Evolutionary conservation across 1,284 basidiomycete species (phyloP).

Genomic region (Tilletia caries): DNA sequence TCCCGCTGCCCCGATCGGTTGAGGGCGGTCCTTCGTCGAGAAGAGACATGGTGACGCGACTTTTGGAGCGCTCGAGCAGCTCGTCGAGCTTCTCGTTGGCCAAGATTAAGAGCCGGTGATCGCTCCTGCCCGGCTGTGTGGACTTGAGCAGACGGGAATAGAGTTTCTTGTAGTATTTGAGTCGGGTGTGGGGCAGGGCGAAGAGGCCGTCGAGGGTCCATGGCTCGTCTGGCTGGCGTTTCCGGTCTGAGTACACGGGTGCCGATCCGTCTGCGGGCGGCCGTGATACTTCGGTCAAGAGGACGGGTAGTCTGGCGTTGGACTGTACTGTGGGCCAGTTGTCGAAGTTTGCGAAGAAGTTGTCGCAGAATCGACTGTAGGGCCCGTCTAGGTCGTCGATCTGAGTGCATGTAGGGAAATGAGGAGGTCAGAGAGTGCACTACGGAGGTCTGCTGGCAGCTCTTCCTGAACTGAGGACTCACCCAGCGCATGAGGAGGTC

Average conservation of each 20-base stretch:
- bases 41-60: conserved; percentile 31
- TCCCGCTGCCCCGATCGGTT: conserved; percentile 23
- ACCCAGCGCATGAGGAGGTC: conserved; percentile 92
- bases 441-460: not conserved
- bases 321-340: conserved; percentile 71
- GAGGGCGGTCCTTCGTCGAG: conserved; percentile 27
- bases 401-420: not conserved
- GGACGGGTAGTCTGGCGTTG: conserved; percentile 68
- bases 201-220: conserved; percentile 90
- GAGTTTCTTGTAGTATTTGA: conserved; percentile 89
- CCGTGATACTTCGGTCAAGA: conserved; percentile 69
- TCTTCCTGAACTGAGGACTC: not conserved
- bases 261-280: conserved; percentile 32
- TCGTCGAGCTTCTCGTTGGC: conserved; percentile 78
- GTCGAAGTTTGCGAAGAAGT: conserved; percentile 76
- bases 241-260: conserved; percentile 32
- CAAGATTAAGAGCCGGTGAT: conserved; percentile 74
- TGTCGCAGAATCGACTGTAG: conserved; percentile 75
- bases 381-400: conserved; percentile 69
- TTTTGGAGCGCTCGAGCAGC: conserved; percentile 64
- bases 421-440: not conserved
- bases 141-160: conserved; percentile 82
- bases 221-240: conserved; percentile 30
- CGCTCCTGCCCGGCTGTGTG: conserved; percentile 80
- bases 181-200: conserved; percentile 73